Conservation (phyloP, 2,329 filamentous ascomycete genomes). For the Trichoderma brevicompactum region DNA sequence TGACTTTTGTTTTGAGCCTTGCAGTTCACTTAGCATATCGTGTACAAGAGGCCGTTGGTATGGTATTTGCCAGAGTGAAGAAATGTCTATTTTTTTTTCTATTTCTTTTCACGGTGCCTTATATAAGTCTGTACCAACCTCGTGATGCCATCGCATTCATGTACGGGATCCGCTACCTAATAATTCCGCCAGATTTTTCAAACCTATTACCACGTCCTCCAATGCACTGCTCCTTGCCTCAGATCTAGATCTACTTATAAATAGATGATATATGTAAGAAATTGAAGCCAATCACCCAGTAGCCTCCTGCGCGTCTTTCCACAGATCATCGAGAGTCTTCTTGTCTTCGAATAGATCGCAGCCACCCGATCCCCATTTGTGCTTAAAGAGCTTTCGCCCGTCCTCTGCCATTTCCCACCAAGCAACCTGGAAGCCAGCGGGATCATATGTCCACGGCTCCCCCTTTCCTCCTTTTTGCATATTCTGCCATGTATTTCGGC, state of each 20-base stretch:
- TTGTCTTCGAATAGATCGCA: conserved; percentile 1
- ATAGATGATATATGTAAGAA: background rate
- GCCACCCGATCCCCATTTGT: conserved; percentile 7
- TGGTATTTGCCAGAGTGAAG: background rate
- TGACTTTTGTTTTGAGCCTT: background rate
- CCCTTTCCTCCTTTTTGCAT: conserved; percentile 27
- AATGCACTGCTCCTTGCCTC: background rate
- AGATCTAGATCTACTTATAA: background rate
- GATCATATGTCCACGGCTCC: conserved; percentile 26
- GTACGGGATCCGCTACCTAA: too few species aligned
- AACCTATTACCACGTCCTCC: too few species aligned
- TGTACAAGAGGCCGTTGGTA: background rate
- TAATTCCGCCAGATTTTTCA: too few species aligned
- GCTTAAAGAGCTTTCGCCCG: conserved; percentile 5
- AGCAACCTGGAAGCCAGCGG: conserved; percentile 12
- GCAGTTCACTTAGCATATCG: background rate
- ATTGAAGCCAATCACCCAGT: background rate
- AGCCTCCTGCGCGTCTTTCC: background rate
- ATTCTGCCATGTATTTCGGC: conserved; percentile 27
- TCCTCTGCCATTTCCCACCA: conserved; percentile 27
- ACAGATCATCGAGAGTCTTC: conserved; percentile 9
- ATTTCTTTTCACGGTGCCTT: background rate
- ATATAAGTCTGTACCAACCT: background rate
- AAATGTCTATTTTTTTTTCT: background rate
- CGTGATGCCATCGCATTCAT: too few species aligned